Conservation (phyloP, 441 rosid species). For the Pelargonium myrrhifolium region DNA sequence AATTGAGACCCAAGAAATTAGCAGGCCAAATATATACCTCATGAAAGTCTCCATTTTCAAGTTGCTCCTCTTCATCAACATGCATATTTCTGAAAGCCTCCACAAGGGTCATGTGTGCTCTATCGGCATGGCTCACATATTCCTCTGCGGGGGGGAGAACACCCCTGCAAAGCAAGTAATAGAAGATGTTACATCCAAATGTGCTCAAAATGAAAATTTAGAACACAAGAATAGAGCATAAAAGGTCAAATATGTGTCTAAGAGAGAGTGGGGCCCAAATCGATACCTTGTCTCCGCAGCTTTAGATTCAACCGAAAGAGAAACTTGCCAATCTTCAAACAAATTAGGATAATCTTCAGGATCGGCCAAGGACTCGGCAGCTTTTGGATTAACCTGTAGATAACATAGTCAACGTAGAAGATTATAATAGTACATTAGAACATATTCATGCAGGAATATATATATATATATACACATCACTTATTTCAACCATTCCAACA, state of each 20-base stretch:
- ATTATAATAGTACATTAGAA: too few species aligned
- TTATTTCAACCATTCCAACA: too few species aligned
- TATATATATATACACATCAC: too few species aligned
- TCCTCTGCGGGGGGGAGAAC: conserved; percentile 61
- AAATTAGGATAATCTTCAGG: conserved; percentile 92
- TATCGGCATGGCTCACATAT: conserved; percentile 49
- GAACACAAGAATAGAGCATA: conserved; percentile 3
- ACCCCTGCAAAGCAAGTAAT: conserved; percentile 40
- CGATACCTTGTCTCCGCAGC: conserved; percentile 68
- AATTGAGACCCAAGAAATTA: neutral
- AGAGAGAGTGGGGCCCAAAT: conserved; percentile 5
- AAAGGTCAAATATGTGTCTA: neutral
- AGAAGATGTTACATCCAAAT: neutral
- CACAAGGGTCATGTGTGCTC: conserved; percentile 59
- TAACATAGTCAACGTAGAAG: neutral
- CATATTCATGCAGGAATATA: too few species aligned
- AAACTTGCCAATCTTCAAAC: conserved; percentile 97
- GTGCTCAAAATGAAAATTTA: conserved; percentile 1
- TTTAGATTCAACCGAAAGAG: conserved; percentile 69
- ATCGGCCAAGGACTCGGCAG: conserved; percentile 98
- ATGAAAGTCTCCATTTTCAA: conserved; percentile 64
- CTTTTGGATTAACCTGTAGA: conserved; percentile 83
- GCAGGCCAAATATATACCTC: conserved; percentile 41
- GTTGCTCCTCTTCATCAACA: conserved; percentile 50
- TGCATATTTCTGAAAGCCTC: conserved; percentile 84